Evolutionary conservation across 345 rosid species (phyloP), one percentile per base, ranked within the genome.

Genomic region (Euphorbia peplus): DNA sequence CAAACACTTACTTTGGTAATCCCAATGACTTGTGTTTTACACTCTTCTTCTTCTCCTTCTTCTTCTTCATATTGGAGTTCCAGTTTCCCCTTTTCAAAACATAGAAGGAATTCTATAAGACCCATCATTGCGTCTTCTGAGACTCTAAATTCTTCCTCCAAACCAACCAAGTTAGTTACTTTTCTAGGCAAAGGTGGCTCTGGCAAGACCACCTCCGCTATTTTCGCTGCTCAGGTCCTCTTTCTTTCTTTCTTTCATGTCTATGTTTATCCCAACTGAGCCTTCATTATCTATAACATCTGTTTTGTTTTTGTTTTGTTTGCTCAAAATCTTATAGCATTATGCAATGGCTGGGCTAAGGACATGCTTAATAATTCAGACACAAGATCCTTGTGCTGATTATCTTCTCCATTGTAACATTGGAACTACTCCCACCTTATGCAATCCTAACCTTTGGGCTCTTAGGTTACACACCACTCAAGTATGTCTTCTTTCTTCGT

Each of bases 151-250:
- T 50, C 79, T 39, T 67, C 78, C 62, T 60, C 46, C 39, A 71
- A 74, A 67, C 68, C 84, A 16, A 75, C 92, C 8, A 81, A 79
- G 76, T 69, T 91, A 77, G 79, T 93, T 64, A 86, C 95, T 24
- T 91, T 91, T 70, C 66, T 91, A 50, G 98, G 97, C 19, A 91
- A 91, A 86, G 97, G 96, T 70, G 97, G 96, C 19, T 86, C 95
- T 68, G 96, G 96, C 68, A 91, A 91, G 89, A 91, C 97, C 70
- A 90, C 88, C 62, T 77, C 96, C 42, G 80, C 97, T 51, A 74
- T 89, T 61, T 85, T 91, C 67, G 96, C 98, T 22, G 95, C 96
- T 70, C 97, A 88, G 95, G 96, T 90, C 18, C 37, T n/a, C n/a
- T 35, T 10, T 8, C 60, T 42, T 29, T 41, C 29, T 21, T 25